These are phyloP conservation scores for Epichloe hybrida DNA, from an alignment of 2,329 filamentous ascomycete species.

Conservation along the genomic window DNA sequence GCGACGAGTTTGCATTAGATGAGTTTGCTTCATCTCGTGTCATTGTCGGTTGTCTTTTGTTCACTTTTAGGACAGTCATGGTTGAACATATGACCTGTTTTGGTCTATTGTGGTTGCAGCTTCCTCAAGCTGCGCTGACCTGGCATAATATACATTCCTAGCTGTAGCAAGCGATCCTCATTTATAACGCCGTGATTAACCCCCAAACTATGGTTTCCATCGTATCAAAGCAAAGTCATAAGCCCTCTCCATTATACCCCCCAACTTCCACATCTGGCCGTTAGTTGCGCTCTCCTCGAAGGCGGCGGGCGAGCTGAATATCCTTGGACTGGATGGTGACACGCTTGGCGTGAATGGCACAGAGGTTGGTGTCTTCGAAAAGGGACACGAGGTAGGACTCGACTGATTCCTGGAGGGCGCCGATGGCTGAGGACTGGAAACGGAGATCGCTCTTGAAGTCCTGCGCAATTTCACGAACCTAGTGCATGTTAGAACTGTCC, in stretches of 20 bases:
- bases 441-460: constrained; percentile 92
- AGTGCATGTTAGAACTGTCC: constrained; percentile 8
- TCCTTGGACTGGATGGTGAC: constrained; percentile 97
- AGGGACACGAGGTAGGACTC: constrained; percentile 98
- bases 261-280: constrained; percentile 6
- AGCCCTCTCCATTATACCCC: constrained; percentile 15
- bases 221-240: constrained; percentile 27
- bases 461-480: constrained; percentile 87
- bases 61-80: not conserved
- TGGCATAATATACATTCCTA: constrained; percentile 30
- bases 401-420: constrained; percentile 93
- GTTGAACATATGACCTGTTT: not conserved
- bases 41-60: rapidly evolving
- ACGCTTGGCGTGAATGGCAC: constrained; percentile 98
- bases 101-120: constrained; percentile 12
- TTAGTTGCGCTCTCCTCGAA: constrained; percentile 88
- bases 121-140: constrained; percentile 11
- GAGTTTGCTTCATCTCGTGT: too few relatives aligned
- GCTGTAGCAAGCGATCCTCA: constrained; percentile 26
- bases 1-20: not conserved
- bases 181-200: constrained; percentile 33
- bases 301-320: constrained; percentile 89
- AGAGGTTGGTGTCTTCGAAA: constrained; percentile 97
- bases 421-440: constrained; percentile 97
- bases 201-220: constrained; percentile 25